phyloP scores from a whole-genome alignment of 78 protist species.

The Dictyostelium firmibasis region DNA sequence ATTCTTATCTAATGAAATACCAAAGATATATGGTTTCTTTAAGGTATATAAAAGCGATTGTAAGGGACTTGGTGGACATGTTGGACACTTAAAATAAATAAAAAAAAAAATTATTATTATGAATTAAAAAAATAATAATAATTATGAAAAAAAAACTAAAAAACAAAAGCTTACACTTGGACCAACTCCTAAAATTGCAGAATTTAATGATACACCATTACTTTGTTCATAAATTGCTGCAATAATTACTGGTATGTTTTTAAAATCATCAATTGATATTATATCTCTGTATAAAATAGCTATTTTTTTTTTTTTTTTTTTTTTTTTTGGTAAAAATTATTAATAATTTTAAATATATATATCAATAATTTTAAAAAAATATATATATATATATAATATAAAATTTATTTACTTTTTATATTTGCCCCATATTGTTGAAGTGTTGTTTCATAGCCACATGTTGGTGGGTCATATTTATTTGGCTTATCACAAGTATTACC shows the following conservation, averaged over 20 bases:
- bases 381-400: too few species aligned
- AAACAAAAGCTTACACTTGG: slow-evolving; percentile 42
- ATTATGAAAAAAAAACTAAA: background rate
- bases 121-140: background rate
- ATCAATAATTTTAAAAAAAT: background rate
- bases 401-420: slow-evolving; percentile 47
- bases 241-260: slow-evolving; percentile 49
- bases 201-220: background rate
- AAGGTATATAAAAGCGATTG: slow-evolving; percentile 31
- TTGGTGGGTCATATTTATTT: slow-evolving; percentile 45
- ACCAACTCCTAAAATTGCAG: slow-evolving; percentile 71
- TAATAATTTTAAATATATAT: background rate
- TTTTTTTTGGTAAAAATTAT: too few species aligned
- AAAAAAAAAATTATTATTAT: background rate
- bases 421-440: slow-evolving; percentile 37
- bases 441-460: slow-evolving; percentile 32
- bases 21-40: slow-evolving; percentile 70
- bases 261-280: slow-evolving; percentile 65
- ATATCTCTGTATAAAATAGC: slow-evolving; percentile 44
- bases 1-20: slow-evolving; percentile 62
- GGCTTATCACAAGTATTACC: slow-evolving; percentile 60
- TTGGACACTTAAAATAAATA: too few species aligned
- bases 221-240: slow-evolving; percentile 63
- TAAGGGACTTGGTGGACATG: slow-evolving; percentile 55
- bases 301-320: background rate